Evolutionary conservation across 306 rosid species (phyloP).

Genomic region (Pyrus betulifolia): DNA sequence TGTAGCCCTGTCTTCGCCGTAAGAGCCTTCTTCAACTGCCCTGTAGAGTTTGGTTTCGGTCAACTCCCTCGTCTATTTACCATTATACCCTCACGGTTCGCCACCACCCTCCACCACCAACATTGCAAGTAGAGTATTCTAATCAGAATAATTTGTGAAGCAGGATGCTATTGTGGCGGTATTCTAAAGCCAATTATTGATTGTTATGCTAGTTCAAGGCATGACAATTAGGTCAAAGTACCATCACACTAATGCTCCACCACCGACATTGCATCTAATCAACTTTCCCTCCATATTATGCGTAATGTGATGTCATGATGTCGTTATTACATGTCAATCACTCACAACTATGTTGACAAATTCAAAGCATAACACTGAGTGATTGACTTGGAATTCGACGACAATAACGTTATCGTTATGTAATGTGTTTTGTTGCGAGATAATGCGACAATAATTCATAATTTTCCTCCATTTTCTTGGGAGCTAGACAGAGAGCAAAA

Average conservation of each 20-base stretch:
- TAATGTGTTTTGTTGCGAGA: slow-evolving; percentile 6
- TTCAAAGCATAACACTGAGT: not conserved
- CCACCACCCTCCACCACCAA: not conserved
- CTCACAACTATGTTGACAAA: not conserved
- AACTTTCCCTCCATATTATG: not conserved
- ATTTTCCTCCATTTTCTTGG: not conserved
- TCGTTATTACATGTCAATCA: not conserved
- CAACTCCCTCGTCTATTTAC: not conserved
- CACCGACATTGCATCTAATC: not conserved
- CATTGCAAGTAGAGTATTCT: not conserved
- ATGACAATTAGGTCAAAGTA: too few species aligned
- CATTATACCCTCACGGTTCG: not conserved
- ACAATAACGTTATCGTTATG: not conserved
- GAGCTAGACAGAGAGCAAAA: slow-evolving; percentile 9
- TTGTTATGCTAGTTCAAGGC: not conserved
- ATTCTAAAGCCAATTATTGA: too few species aligned
- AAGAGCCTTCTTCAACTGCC: slow-evolving; percentile 72
- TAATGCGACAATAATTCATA: not conserved
- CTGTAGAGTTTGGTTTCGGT: slow-evolving; percentile 22
- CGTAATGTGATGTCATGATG: too few species aligned
- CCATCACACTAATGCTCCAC: not conserved
- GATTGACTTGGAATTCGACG: not conserved
- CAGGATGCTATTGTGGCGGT: accelerated
- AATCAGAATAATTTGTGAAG: not conserved
- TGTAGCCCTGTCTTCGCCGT: slow-evolving; percentile 51